These are phyloP conservation scores for Penicillium sclerotiorum DNA, from an alignment of 2,329 filamentous ascomycete genomes.

Conservation along the genomic window DNA sequence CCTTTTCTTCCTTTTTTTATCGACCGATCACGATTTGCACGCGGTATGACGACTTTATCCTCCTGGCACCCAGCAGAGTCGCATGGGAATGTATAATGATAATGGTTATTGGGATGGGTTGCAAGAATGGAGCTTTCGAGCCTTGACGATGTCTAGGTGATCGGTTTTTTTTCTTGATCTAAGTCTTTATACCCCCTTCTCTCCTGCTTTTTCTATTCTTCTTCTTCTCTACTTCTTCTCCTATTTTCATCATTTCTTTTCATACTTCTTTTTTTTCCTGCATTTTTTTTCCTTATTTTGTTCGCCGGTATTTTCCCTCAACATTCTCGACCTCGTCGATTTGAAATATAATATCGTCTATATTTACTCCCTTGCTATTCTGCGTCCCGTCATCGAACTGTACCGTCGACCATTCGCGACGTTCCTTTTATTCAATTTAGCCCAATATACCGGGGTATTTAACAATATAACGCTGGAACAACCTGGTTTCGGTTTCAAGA, in stretches of 20 bases:
- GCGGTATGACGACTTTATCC: slow-evolving; percentile 32
- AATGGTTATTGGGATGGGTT: slow-evolving; percentile 36
- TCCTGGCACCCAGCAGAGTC: slow-evolving; percentile 22
- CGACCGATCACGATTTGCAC: slow-evolving; percentile 31
- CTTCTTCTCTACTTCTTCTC: slow-evolving; percentile 14
- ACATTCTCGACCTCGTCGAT: background rate
- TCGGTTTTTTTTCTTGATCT: slow-evolving; percentile 15
- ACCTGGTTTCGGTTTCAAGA: too few species aligned
- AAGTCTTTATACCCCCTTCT: slow-evolving; percentile 20
- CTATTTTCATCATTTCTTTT: slow-evolving; percentile 11
- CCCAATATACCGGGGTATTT: too few species aligned
- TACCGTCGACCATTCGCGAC: too few species aligned
- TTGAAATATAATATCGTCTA: too few species aligned
- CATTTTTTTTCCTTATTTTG: slow-evolving; percentile 1
- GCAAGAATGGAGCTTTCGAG: slow-evolving; percentile 7
- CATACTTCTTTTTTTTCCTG: slow-evolving; percentile 11
- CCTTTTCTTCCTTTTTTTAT: slow-evolving; percentile 7
- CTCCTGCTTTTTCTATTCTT: slow-evolving; percentile 7
- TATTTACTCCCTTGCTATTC: background rate
- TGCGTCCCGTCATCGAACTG: too few species aligned
- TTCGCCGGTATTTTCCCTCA: background rate
- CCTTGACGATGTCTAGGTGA: slow-evolving; percentile 14
- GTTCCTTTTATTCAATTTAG: too few species aligned
- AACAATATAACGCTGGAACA: too few species aligned
- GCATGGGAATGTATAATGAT: slow-evolving; percentile 36